phyloP scores from a whole-genome alignment of 208 protist genomes.

The Strigomonas galati region DNA sequence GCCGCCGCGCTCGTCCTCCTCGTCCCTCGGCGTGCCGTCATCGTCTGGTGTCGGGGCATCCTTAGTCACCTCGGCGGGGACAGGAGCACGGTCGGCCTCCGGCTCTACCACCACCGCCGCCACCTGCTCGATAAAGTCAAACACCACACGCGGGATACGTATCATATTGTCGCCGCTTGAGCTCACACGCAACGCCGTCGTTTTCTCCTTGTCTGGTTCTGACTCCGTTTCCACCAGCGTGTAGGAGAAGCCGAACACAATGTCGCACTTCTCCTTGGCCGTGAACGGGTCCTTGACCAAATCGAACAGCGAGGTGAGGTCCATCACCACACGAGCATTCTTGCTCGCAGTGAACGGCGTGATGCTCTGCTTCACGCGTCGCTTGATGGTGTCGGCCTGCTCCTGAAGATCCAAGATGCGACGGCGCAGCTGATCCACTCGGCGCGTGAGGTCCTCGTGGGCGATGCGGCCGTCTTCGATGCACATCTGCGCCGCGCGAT shows the following conservation, averaged over 20 bases:
- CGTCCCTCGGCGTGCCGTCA: conserved; percentile 1
- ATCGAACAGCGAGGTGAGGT: conserved; percentile 55
- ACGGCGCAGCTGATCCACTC: conserved; percentile 52
- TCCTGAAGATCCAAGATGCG: conserved; percentile 35
- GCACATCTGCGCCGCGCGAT: conserved; percentile 50
- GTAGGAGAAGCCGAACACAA: conserved; percentile 28
- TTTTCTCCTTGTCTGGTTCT: too few species aligned
- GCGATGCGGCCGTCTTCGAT: conserved; percentile 18
- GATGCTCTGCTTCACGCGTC: conserved; percentile 24
- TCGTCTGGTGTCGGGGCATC: conserved; percentile 16
- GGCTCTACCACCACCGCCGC: conserved; percentile 14
- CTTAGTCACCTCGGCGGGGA: background rate
- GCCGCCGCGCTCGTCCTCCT: background rate
- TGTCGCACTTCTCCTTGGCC: conserved; percentile 38
- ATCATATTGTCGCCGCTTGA: conserved; percentile 60
- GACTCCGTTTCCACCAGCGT: too few species aligned
- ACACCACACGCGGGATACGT: conserved; percentile 46
- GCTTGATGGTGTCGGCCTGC: conserved; percentile 33
- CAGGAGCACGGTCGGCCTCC: background rate
- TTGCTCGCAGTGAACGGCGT: conserved; percentile 23
- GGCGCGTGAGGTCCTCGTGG: conserved; percentile 24
- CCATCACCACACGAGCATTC: conserved; percentile 58
- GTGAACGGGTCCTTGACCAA: conserved; percentile 27
- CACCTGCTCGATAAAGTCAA: conserved; percentile 37
- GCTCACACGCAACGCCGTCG: too few species aligned